Percentiles rank a stretch among this genome's conserved stretches.
Evolutionary conservation across 225 moss, liverwort and hornwort genomes (phyloP).

Genomic region (Bryoerythrophyllum caledonicum): DNA sequence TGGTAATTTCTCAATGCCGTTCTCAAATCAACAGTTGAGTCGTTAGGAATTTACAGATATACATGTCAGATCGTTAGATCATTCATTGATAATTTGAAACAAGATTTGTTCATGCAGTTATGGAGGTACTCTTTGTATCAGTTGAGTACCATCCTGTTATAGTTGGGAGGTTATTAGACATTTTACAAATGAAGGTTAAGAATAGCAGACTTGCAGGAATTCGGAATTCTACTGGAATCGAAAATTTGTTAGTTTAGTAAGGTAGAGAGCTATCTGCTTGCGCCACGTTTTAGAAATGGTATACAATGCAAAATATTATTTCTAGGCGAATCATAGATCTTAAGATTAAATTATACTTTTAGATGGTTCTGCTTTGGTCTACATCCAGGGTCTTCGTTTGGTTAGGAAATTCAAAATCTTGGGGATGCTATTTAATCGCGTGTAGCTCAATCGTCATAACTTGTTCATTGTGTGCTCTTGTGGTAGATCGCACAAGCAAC

Average conservation of each 20-base stretch:
- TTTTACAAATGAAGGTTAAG: neutral
- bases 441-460: neutral
- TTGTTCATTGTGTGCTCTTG: constrained; percentile 21
- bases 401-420: neutral
- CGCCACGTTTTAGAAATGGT: constrained; percentile 1
- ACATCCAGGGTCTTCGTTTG: constrained; percentile 11
- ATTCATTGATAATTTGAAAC: neutral
- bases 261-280: neutral
- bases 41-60: neutral
- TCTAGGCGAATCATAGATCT: neutral
- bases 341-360: neutral
- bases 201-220: neutral
- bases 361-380: neutral
- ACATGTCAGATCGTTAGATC: neutral
- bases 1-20: constrained; percentile 55
- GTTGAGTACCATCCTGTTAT: neutral
- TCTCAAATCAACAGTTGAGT: constrained; percentile 7
- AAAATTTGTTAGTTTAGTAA: neutral
- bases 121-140: neutral
- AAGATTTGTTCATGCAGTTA: neutral
- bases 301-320: neutral
- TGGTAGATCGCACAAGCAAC: constrained; percentile 97
- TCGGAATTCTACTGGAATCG: neutral
- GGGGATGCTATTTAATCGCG: neutral
- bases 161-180: neutral